These are phyloP conservation scores for Trametes cinnabarina DNA, from an alignment of 768 basidiomycete genomes.

Conservation along the genomic window DNA sequence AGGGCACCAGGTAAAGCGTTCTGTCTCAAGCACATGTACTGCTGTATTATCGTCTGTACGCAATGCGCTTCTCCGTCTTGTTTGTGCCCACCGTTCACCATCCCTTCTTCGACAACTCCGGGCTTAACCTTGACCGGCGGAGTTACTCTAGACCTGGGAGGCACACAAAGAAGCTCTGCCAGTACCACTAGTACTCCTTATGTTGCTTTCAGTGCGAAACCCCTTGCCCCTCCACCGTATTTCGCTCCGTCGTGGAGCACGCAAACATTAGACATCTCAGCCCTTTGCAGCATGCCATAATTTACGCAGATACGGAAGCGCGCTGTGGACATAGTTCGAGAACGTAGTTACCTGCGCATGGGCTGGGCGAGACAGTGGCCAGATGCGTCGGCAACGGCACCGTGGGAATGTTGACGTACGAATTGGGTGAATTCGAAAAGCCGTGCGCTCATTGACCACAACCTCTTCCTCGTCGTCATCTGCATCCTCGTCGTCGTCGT, in stretches of 20 bases:
- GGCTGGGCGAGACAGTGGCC: conserved; percentile 12
- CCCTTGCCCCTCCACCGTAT: not conserved
- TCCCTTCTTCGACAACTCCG: not conserved
- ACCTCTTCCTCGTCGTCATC: conserved; percentile 9
- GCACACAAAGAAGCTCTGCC: too few species aligned
- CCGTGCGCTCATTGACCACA: not conserved
- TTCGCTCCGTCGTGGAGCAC: not conserved
- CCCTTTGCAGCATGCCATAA: not conserved
- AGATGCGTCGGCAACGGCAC: conserved; percentile 14
- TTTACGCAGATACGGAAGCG: too few species aligned
- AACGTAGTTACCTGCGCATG: not conserved
- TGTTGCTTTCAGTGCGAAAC: not conserved
- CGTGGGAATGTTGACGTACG: conserved; percentile 20
- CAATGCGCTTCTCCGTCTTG: not conserved
- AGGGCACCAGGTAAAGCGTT: not conserved
- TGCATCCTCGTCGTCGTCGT: not conserved
- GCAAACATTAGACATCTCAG: not conserved
- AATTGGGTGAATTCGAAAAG: conserved; percentile 19
- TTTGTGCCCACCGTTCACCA: not conserved
- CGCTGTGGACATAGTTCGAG: not conserved
- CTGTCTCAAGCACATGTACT: not conserved
- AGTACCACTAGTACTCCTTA: too few species aligned
- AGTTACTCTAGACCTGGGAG: not conserved
- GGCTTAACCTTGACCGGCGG: not conserved
- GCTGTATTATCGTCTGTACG: not conserved